phyloP scores from a whole-genome alignment of 371 early-diverging fungal species.

The Thermomucor indicae-seudaticae region DNA sequence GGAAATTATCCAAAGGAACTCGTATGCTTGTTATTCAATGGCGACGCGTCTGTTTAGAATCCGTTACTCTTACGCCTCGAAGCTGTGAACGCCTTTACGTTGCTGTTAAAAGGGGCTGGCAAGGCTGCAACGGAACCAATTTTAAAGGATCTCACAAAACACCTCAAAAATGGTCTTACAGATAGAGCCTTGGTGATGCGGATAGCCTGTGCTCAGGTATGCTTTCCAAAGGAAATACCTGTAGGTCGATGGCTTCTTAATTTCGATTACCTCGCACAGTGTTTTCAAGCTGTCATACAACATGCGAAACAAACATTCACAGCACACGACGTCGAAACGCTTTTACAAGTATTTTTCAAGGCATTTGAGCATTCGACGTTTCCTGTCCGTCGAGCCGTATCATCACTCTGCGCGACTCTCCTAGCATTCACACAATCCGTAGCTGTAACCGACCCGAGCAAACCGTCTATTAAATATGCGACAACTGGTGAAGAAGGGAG shows the following conservation, averaged over 20 bases:
- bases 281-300: slow-evolving; percentile 47
- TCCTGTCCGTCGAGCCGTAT: slow-evolving; percentile 59
- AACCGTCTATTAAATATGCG: slow-evolving; percentile 34
- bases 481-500: slow-evolving; percentile 35
- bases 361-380: slow-evolving; percentile 69
- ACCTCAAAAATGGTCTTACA: slow-evolving; percentile 57
- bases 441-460: slow-evolving; percentile 34
- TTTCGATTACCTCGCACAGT: slow-evolving; percentile 22
- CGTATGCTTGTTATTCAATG: background rate
- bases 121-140: slow-evolving; percentile 70
- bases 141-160: slow-evolving; percentile 73
- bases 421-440: slow-evolving; percentile 51
- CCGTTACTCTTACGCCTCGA: slow-evolving; percentile 68
- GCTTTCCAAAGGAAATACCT: slow-evolving; percentile 6
- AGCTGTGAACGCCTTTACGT: slow-evolving; percentile 62
- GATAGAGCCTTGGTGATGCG: slow-evolving; percentile 79
- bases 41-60: no score
- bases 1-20: background rate
- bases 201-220: slow-evolving; percentile 71
- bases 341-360: slow-evolving; percentile 56
- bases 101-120: slow-evolving; percentile 74
- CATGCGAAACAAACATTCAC: slow-evolving; percentile 49
- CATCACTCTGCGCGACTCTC: slow-evolving; percentile 60
- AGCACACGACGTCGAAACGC: slow-evolving; percentile 59
- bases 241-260: background rate